Base-by-base conservation (phyloP, 306 rosid species). In the Cucumis hystrix region DNA sequence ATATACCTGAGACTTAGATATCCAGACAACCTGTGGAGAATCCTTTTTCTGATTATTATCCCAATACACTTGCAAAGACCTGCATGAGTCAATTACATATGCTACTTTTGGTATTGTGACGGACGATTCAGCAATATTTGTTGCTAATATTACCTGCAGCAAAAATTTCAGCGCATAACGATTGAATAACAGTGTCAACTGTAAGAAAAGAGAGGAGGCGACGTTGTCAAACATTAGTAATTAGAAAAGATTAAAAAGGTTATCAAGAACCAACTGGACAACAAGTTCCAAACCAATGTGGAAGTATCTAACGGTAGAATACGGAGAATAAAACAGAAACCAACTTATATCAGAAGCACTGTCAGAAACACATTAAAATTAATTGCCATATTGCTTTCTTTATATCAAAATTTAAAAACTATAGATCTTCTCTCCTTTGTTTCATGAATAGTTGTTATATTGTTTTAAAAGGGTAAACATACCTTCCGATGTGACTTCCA, bases 81-180 rank as follows among this genome's bases (percentile, higher is more conserved):
- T 88, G 80, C 98, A 93, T 49, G 98, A 86, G 83, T 93, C 98
- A 77, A 93, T 91, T 37, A 93, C 98, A 80, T 80, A 93, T 55
- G 98, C 98, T 82, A 89, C 93, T 82, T 93, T 82, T 73, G 98
- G 98, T 79, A 93, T 93, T 75, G 98, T 93, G 77, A 93, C 98
- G 23, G 98, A 93, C 56, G 98, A 93, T 82, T 93, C 97, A 18
- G 97, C 97, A 79, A 93, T 93, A 80, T 93, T 91, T 62, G 98
- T 93, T 72, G 98, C 97, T 88, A 91, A 84, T 83, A 93, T 93
- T 47, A 93, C 90, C 98, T 93, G 90, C 60, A 11, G 43, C 73
- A 66, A 81, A 72, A 49, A 72, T 16, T 51, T 72, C 12, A 28
- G 30, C 15, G 60, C 61, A 51, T 49, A 1, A 28, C 49, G 11